Evolutionary conservation across 1,139 yeast genomes (phyloP), one percentile per base, ranked within the genome.

Genomic region (Hyphopichia pseudoburtonii): DNA sequence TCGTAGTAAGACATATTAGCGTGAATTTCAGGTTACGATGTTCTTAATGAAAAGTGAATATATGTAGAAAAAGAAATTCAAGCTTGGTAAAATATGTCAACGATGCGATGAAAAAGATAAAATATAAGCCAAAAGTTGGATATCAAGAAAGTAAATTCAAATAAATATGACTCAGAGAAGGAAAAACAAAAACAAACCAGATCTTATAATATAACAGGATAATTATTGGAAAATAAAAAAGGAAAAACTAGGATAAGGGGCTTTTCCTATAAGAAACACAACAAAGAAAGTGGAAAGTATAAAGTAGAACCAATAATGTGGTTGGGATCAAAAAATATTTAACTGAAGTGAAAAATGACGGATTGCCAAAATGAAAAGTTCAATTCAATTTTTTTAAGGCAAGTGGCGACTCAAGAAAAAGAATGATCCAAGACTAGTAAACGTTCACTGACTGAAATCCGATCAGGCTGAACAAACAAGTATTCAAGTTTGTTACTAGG

Each of bases 1-100:
- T 70, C 72, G 53, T 66, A 70, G 55, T 67, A 70, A 34, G 75
- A 60, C 77, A 71, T 71, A 38, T 16, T 49, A 36, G 25, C 16
- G 18, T 8, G 6, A 4, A 28, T 6, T 7, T 7, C 9, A 23
- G 9, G n/a, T 12, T 5, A 25, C 10, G 12, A 11, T 23, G 10
- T 23, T 23, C n/a, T 23, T 23, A 10, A 21, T 17, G 11, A 8
- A 25, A 17, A 22, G 14, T 11, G 12, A 32, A 17, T 7, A 29
- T 14, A 7, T 14, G 24, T 11, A 24, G 16, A 15, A 26, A 28
- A 9, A 17, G 17, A 17, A 16, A 33, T n/a, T n/a, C n/a, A n/a
- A n/a, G n/a, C n/a, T n/a, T n/a, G n/a, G n/a, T n/a, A n/a, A n/a
- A n/a, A n/a, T n/a, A n/a, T n/a, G n/a, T n/a, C n/a, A n/a, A n/a